Evolutionary conservation across 169 alveolate species (phyloP).

Genomic region (Plasmodium gaboni): DNA sequence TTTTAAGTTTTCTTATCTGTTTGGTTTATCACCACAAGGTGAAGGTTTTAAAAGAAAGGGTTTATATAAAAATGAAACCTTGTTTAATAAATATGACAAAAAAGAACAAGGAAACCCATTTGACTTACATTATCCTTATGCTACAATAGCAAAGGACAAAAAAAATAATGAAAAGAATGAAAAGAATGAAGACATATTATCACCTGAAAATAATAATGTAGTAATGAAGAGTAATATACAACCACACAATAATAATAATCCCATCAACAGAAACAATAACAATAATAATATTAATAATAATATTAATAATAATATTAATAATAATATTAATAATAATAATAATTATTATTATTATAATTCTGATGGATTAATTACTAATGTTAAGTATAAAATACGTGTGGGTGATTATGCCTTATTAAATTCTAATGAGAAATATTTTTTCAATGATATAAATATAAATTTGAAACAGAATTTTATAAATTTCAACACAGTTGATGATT

Average conservation of each 20-base stretch:
- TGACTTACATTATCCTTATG: background rate
- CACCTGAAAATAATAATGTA: background rate
- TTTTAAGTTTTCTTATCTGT: conserved; percentile 4
- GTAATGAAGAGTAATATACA: background rate
- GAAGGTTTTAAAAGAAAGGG: background rate
- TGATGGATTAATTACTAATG: conserved; percentile 16
- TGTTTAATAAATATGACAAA: background rate
- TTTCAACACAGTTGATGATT: conserved; percentile 61
- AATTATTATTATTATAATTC: background rate
- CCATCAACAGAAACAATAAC: background rate
- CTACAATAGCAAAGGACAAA: background rate
- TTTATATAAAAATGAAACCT: background rate
- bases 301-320: background rate
- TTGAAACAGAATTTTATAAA: conserved; percentile 63
- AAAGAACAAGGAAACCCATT: background rate
- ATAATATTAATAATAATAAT: background rate
- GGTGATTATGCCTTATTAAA: conserved; percentile 55
- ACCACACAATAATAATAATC: background rate
- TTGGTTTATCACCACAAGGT: conserved; percentile 1
- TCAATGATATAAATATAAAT: conserved; percentile 64
- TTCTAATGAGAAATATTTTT: conserved; percentile 33
- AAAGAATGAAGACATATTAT: background rate
- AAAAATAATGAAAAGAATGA: background rate
- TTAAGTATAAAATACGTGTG: conserved; percentile 56
- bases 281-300: background rate